A percentile compares a stretch with the other conserved stretches of the same genome.
These are phyloP conservation scores for Rubia peregrina DNA, from an alignment of 305 asterid species.

Conservation along the genomic window DNA sequence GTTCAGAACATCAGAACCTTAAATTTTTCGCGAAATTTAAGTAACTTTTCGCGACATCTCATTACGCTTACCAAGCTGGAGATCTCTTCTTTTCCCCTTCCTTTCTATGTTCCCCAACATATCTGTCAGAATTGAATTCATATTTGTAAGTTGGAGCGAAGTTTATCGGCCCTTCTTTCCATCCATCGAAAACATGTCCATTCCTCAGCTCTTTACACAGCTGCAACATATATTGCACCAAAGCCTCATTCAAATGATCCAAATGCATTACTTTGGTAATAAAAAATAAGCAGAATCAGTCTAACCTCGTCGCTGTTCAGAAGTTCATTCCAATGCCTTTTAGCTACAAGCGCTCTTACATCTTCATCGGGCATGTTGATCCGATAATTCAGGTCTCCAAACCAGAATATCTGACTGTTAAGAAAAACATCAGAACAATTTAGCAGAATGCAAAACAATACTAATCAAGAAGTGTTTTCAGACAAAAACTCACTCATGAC, in stretches of 20 bases:
- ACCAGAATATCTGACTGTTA: conserved; percentile 85
- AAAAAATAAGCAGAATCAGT: background rate
- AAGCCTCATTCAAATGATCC: conserved; percentile 6
- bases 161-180: conserved; percentile 77
- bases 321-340: conserved; percentile 60
- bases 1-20: conserved; percentile 4
- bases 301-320: conserved; percentile 63
- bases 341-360: conserved; percentile 56
- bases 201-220: conserved; percentile 51
- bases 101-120: conserved; percentile 53
- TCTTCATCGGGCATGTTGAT: conserved; percentile 53
- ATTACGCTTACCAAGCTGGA: conserved; percentile 69
- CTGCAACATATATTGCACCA: conserved; percentile 34
- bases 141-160: conserved; percentile 93
- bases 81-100: conserved; percentile 93
- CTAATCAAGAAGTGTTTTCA: background rate
- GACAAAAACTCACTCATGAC: conserved; percentile 67
- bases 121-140: conserved; percentile 61
- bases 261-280: background rate
- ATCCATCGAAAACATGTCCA: conserved; percentile 75
- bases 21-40: background rate
- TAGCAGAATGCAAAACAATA: background rate
- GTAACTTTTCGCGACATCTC: background rate
- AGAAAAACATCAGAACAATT: conserved; percentile 13
- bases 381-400: conserved; percentile 82